Evolutionary conservation across 78 protist genomes (phyloP), one percentile per base, ranked within the genome.

Genomic region (Anaeramoeba flamelloides): DNA sequence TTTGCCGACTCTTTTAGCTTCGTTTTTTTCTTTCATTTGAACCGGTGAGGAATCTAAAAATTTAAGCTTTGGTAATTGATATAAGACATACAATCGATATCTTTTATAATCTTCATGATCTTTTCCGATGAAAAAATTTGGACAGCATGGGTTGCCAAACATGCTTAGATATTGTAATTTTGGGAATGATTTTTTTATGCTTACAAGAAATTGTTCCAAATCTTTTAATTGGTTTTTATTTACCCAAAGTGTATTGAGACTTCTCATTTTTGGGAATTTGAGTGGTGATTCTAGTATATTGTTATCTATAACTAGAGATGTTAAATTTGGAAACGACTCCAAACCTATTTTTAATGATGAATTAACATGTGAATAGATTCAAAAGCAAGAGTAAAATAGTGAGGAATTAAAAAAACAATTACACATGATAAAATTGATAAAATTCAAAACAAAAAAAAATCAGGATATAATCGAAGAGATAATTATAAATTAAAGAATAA

Each of bases 111-210:
- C 87, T 30, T 79, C 87, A 30, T 78, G 82, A 41, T 80, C 87
- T 26, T 36, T 69, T 2, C 34, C 84, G 3, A 40, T 37, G 38
- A 85, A 2, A 22, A 4, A 38, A 80, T 79, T 79, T 8, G 87
- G 87, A 32, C 87, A 85, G 0, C 83, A 82, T 40, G 80, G 80
- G 40, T 85, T 85, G n/a, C 78, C 78, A 38, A 79, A 83, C 41
- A 85, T 74, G 0, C 64, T n/a, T 33, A 85, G 40, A 4, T 65
- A 75, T 40, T 32, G 1, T 38, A 85, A 80, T 0, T 39, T 37
- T 12, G 87, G 87, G 38, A 36, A 41, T n/a, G n/a, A n/a, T 53
- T 53, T 53, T 53, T 53, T 53, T 17, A 53, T 26, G 69, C 34
- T 26, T 26, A 26, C 17, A 53, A 53, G 34, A 17, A 53, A 53